Conservation (phyloP, 2,329 filamentous ascomycete species). For the Curvularia verruculosa region DNA sequence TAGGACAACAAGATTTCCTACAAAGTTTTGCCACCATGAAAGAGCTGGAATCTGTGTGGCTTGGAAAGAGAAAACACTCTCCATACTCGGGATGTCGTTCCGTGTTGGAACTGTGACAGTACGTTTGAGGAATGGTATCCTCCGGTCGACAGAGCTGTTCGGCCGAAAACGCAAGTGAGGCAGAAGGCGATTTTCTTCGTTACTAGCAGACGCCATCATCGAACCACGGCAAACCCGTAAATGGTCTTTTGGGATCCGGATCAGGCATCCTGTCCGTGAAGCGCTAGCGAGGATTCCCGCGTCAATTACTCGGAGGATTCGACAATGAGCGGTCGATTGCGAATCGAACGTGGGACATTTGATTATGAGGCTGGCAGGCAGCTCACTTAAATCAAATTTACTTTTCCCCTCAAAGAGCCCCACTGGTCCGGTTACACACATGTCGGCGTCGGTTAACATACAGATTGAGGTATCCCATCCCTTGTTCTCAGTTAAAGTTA, state of each 20-base stretch:
- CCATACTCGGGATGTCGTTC: background rate
- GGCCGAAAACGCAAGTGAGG: background rate
- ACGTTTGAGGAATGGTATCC: background rate
- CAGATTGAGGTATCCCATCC: constrained; percentile 7
- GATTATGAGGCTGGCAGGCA: background rate
- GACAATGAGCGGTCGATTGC: background rate
- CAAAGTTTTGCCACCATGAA: background rate
- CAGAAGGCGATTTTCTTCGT: background rate
- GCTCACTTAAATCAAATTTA: constrained; percentile 12
- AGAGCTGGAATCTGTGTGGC: background rate
- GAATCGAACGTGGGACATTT: background rate
- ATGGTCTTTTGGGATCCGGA: background rate
- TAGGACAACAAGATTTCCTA: background rate
- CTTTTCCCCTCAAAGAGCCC: background rate
- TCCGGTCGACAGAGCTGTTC: background rate
- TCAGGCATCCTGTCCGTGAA: constrained; percentile 1
- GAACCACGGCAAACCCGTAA: constrained; percentile 1
- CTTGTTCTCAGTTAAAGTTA: constrained; percentile 5
- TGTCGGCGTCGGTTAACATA: constrained; percentile 13
- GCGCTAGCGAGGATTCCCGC: constrained; percentile 1
- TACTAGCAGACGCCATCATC: background rate
- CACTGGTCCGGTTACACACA: constrained; percentile 4
- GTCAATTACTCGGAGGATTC: background rate
- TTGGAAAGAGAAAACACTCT: background rate
- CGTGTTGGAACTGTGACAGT: background rate